Conservation (phyloP, 805 yeast species). For the Saturnispora bothae region DNA sequence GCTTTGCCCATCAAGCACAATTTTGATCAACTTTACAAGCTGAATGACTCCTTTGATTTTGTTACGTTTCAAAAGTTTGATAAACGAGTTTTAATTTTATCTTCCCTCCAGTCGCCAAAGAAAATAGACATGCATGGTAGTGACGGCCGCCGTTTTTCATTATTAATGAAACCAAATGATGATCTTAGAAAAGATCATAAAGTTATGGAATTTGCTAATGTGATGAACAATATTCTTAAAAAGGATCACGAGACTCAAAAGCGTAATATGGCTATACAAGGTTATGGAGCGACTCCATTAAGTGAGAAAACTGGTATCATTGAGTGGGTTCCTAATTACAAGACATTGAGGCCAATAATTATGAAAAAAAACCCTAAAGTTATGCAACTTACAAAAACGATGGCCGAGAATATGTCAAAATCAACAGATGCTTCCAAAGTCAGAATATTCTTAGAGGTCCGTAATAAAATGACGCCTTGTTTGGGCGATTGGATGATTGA, state of each 20-base stretch:
- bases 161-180: conserved; percentile 78
- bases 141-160: conserved; percentile 61
- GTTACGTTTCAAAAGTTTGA: conserved; percentile 55
- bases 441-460: conserved; percentile 26
- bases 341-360: conserved; percentile 59
- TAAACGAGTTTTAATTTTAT: conserved; percentile 55
- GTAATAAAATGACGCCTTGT: conserved; percentile 48
- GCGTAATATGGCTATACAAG: conserved; percentile 58
- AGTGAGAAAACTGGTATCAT: conserved; percentile 82
- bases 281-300: conserved; percentile 83
- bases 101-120: conserved; percentile 82
- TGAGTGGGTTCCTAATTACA: conserved; percentile 76
- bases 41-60: conserved; percentile 11
- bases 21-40: conserved; percentile 54
- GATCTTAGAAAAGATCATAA: conserved; percentile 94
- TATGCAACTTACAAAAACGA: conserved; percentile 16
- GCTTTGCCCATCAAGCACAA: conserved; percentile 70
- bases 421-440: conserved; percentile 21
- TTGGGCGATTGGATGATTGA: conserved; percentile 82
- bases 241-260: conserved; percentile 63
- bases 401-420: conserved; percentile 19
- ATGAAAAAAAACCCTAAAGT: conserved; percentile 11
- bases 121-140: conserved; percentile 67
- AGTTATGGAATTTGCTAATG: conserved; percentile 81
- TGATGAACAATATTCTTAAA: conserved; percentile 64